These are phyloP conservation scores for Trichosporon ovoides DNA, from an alignment of 1,284 basidiomycete genomes.

Conservation along the genomic window DNA sequence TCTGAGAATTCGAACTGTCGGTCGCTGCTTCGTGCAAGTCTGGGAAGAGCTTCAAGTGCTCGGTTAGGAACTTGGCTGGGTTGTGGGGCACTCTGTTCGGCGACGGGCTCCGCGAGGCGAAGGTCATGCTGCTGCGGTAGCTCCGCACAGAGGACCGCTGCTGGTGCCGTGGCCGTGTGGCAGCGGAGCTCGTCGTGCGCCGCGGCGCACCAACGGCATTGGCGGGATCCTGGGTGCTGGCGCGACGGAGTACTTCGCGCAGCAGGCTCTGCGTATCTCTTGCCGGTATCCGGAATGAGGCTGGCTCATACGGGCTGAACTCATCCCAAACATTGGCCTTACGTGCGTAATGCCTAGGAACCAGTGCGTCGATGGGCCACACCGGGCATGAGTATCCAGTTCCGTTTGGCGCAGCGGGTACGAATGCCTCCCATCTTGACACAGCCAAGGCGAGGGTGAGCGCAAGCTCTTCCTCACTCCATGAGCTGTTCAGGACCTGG, in stretches of 20 bases:
- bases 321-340: neutral
- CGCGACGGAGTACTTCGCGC: constrained; percentile 1
- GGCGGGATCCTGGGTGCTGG: neutral
- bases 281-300: neutral
- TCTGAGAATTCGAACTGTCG: neutral
- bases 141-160: neutral
- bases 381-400: neutral
- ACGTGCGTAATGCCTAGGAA: neutral
- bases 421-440: neutral
- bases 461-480: neutral
- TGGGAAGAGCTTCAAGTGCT: constrained; percentile 1
- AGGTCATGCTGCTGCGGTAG: neutral
- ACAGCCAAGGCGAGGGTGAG: neutral
- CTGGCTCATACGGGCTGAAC: constrained; percentile 2
- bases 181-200: neutral
- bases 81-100: neutral
- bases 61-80: constrained; percentile 2
- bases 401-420: neutral
- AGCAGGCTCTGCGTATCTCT: neutral
- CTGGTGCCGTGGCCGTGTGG: neutral
- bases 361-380: constrained; percentile 3
- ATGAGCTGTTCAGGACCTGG: neutral
- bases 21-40: neutral
- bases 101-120: neutral
- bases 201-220: neutral